Percentiles rank a stretch among this genome's conserved stretches.
These are phyloP conservation scores for Vigna hirtella DNA, from an alignment of 306 rosid species.

Conservation along the genomic window DNA sequence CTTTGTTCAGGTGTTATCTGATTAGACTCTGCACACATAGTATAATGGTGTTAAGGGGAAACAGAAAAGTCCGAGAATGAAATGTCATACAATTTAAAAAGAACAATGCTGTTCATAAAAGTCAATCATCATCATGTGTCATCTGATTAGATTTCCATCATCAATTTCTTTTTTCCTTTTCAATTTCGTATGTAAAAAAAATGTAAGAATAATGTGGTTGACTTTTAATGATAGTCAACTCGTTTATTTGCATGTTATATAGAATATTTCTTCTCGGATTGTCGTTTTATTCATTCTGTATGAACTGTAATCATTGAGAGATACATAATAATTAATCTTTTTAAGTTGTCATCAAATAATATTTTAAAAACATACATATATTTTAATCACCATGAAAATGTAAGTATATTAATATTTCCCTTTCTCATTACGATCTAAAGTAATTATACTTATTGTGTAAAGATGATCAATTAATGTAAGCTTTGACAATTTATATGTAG, in stretches of 20 bases:
- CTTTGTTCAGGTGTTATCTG: constrained; percentile 34
- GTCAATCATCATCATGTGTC: constrained; percentile 41
- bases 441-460: too few species aligned
- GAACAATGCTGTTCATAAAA: background rate
- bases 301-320: background rate
- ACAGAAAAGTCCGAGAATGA: constrained; percentile 15
- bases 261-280: background rate
- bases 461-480: too few species aligned
- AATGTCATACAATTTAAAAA: constrained; percentile 30
- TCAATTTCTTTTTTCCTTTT: background rate
- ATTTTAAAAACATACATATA: background rate
- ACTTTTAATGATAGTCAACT: background rate
- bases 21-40: constrained; percentile 42
- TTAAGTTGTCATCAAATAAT: background rate
- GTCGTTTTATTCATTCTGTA: background rate
- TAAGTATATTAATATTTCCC: background rate
- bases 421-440: too few species aligned
- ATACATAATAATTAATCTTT: background rate
- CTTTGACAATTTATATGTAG: too few species aligned
- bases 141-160: constrained; percentile 42
- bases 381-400: background rate
- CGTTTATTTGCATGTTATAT: background rate
- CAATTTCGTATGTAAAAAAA: background rate
- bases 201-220: background rate
- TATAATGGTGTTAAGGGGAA: constrained; percentile 29